These are phyloP conservation scores for Rosa lucieae DNA, from an alignment of 306 rosid genomes.

Conservation along the genomic window DNA sequence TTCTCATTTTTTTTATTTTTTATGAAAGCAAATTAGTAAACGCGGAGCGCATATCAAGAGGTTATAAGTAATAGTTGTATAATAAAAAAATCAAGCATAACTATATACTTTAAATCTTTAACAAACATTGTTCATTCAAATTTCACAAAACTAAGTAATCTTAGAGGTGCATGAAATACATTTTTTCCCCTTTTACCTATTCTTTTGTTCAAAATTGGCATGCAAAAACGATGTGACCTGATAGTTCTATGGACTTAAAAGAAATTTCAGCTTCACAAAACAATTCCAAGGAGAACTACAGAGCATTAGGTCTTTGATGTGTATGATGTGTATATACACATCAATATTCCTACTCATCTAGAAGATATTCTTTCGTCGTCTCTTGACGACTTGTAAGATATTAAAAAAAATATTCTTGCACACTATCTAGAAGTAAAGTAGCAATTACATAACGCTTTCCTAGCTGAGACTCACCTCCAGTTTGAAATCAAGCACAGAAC, in stretches of 20 bases:
- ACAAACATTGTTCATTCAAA: too few species aligned
- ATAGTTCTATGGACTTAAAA: too few species aligned
- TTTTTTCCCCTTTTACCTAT: neutral
- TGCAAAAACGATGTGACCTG: too few species aligned
- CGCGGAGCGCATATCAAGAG: too few species aligned
- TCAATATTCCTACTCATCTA: neutral
- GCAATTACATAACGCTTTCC: neutral
- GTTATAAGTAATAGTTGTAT: too few species aligned
- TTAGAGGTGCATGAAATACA: too few species aligned
- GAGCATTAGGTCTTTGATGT: neutral
- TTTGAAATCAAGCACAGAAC: constrained; percentile 18
- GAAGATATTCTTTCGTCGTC: neutral
- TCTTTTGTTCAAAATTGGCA: too few species aligned
- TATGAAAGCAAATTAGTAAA: too few species aligned
- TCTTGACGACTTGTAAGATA: neutral
- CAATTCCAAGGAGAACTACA: neutral
- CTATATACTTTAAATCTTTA: too few species aligned
- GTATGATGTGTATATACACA: neutral
- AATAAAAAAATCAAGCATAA: too few species aligned
- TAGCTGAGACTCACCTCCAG: neutral
- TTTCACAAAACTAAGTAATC: too few species aligned
- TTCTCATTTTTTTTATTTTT: too few species aligned
- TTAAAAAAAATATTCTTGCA: neutral
- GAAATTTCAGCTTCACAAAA: neutral
- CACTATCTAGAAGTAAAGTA: constrained; percentile 11